Evolutionary conservation across 1,284 basidiomycete genomes (phyloP).

Genomic region (Marasmius tenuissimus): DNA sequence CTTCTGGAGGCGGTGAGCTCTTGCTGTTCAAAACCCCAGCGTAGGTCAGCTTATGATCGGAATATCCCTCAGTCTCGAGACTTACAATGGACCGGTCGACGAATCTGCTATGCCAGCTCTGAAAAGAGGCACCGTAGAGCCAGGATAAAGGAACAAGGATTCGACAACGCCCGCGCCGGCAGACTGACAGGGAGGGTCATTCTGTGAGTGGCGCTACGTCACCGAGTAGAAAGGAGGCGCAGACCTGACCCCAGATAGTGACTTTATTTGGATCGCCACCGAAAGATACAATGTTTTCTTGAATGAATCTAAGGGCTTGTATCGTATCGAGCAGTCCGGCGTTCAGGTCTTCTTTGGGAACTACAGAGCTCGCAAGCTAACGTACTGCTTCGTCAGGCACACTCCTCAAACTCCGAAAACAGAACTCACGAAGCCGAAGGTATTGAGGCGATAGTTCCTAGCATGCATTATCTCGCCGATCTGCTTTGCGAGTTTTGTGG

Average conservation of each 20-base stretch:
- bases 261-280: constrained; percentile 20
- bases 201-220: neutral
- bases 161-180: constrained; percentile 58
- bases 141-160: constrained; percentile 47
- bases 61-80: constrained; percentile 4
- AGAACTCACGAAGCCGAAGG: constrained; percentile 54
- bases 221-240: neutral
- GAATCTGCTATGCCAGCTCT: constrained; percentile 58
- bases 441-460: constrained; percentile 59
- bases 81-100: constrained; percentile 56
- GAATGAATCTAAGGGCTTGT: constrained; percentile 14
- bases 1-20: constrained; percentile 49
- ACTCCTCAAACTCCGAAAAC: neutral
- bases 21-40: constrained; percentile 37
- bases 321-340: constrained; percentile 17
- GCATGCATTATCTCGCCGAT: neutral
- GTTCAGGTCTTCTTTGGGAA: constrained; percentile 37
- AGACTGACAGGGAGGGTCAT: constrained; percentile 34
- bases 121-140: constrained; percentile 38
- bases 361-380: constrained; percentile 50
- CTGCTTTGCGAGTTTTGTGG: neutral
- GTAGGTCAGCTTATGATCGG: neutral
- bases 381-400: neutral
- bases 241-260: constrained; percentile 67
- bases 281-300: constrained; percentile 17